Percentiles rank a stretch among this genome's conserved stretches.
phyloP scores from a whole-genome alignment of 495 filamentous ascomycete species.

The Aspergillus ellipticus region DNA sequence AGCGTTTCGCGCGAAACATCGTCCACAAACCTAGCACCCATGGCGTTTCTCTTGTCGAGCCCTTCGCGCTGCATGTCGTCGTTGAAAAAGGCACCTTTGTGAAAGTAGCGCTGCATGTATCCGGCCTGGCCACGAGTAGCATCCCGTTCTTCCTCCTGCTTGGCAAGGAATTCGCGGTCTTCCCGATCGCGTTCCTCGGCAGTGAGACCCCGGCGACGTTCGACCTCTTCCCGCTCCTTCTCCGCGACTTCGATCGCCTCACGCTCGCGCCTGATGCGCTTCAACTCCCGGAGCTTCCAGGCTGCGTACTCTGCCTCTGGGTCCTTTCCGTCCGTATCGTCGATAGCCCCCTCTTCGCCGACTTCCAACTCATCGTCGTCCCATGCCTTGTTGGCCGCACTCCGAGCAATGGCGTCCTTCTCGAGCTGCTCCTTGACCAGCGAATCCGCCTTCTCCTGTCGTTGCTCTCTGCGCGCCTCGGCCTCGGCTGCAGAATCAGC shows the following conservation, averaged over 20 bases:
- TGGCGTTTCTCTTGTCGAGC: conserved; percentile 71
- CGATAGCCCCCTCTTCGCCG: conserved; percentile 63
- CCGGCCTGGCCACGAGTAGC: conserved; percentile 78
- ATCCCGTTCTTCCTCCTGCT: conserved; percentile 79
- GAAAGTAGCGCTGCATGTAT: conserved; percentile 94
- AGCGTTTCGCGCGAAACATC: conserved; percentile 74
- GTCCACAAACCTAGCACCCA: conserved; percentile 75
- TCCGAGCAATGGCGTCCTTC: conserved; percentile 69
- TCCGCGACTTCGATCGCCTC: conserved; percentile 80
- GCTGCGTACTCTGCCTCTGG: conserved; percentile 85
- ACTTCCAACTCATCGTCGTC: conserved; percentile 70
- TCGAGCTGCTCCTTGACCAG: conserved; percentile 86
- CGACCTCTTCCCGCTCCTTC: conserved; percentile 83
- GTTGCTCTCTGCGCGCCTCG: conserved; percentile 51
- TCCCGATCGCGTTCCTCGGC: conserved; percentile 84
- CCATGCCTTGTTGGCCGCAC: conserved; percentile 75
- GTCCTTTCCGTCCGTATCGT: conserved; percentile 83
- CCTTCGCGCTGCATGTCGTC: conserved; percentile 72
- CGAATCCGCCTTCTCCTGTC: conserved; percentile 65
- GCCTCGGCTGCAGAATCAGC: conserved; percentile 51
- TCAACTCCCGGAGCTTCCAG: conserved; percentile 91
- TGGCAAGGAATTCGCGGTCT: conserved; percentile 70
- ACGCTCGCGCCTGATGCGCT: conserved; percentile 79
- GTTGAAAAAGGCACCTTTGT: conserved; percentile 94
- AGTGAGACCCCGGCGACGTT: conserved; percentile 81